Evolutionary conservation across 2,329 filamentous ascomycete species (phyloP).

Genomic region (Ceratocystis colombiana): DNA sequence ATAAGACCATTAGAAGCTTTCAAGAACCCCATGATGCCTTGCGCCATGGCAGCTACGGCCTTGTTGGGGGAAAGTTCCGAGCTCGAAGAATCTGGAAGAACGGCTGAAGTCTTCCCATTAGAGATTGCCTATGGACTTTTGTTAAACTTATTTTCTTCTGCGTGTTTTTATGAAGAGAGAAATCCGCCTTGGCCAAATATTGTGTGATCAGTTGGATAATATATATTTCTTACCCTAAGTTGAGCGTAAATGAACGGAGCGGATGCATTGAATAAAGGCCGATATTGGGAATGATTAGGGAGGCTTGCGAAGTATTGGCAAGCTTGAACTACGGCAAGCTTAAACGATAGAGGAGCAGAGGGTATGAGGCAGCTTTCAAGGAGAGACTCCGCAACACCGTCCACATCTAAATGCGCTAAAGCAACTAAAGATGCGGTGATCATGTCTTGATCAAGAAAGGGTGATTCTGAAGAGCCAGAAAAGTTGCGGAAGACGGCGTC

Average conservation of each 20-base stretch:
- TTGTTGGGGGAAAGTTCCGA: slow-evolving; percentile 24
- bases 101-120: slow-evolving; percentile 14
- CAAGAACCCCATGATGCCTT: slow-evolving; percentile 48
- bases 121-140: slow-evolving; percentile 22
- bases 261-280: slow-evolving; percentile 45
- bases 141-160: slow-evolving; percentile 1
- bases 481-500: slow-evolving; percentile 54
- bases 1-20: slow-evolving; percentile 37
- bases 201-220: too few species aligned
- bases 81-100: slow-evolving; percentile 18
- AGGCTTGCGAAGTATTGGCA: slow-evolving; percentile 53
- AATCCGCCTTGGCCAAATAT: too few species aligned
- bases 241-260: slow-evolving; percentile 48
- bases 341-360: slow-evolving; percentile 49
- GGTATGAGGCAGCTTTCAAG: slow-evolving; percentile 47
- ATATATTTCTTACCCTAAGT: slow-evolving; percentile 40
- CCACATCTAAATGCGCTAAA: slow-evolving; percentile 51
- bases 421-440: slow-evolving; percentile 59
- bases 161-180: too few species aligned
- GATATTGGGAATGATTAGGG: slow-evolving; percentile 40
- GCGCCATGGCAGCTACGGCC: slow-evolving; percentile 38
- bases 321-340: slow-evolving; percentile 51
- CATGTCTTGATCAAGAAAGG: slow-evolving; percentile 51
- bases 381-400: slow-evolving; percentile 48
- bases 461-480: slow-evolving; percentile 38